Evolutionary conservation across 2,329 filamentous ascomycete genomes (phyloP).

Genomic region (Fusarium nematophilum): DNA sequence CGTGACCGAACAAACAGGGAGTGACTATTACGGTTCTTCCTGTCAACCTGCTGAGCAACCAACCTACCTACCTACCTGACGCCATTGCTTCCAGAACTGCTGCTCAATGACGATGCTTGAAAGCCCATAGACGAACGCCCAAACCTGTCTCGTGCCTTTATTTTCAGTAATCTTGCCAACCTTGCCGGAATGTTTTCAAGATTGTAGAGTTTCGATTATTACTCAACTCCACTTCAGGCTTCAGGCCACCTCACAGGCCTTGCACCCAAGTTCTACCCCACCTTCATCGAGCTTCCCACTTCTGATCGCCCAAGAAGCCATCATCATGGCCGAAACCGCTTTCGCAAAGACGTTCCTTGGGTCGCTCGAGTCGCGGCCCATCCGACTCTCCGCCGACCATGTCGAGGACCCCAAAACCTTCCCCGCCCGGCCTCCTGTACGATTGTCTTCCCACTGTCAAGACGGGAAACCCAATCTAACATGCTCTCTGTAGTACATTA

Average conservation of each 20-base stretch:
- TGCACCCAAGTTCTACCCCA: constrained; percentile 31
- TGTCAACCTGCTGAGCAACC: constrained; percentile 26
- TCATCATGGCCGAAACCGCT: constrained; percentile 79
- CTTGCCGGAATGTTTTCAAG: not conserved
- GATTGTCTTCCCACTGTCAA: constrained; percentile 10
- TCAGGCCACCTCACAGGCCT: not conserved
- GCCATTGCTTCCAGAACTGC: constrained; percentile 9
- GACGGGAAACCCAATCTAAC: constrained; percentile 11
- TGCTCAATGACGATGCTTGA: constrained; percentile 35
- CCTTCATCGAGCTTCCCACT: constrained; percentile 29
- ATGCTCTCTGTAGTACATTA: constrained; percentile 67
- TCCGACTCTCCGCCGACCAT: constrained; percentile 89
- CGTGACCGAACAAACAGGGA: too few species aligned
- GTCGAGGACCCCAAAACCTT: constrained; percentile 86
- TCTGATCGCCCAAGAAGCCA: constrained; percentile 14
- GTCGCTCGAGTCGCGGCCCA: constrained; percentile 79
- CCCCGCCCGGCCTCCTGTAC: constrained; percentile 80
- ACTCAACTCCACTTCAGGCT: not conserved
- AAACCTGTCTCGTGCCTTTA: not conserved
- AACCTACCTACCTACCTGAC: too few species aligned
- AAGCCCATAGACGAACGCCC: constrained; percentile 9
- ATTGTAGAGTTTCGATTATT: not conserved
- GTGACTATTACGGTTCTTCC: too few species aligned
- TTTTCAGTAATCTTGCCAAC: not conserved
- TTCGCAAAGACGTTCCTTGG: constrained; percentile 89